Conservation (phyloP, 805 yeast species). For the Wickerhamiella azyma region DNA sequence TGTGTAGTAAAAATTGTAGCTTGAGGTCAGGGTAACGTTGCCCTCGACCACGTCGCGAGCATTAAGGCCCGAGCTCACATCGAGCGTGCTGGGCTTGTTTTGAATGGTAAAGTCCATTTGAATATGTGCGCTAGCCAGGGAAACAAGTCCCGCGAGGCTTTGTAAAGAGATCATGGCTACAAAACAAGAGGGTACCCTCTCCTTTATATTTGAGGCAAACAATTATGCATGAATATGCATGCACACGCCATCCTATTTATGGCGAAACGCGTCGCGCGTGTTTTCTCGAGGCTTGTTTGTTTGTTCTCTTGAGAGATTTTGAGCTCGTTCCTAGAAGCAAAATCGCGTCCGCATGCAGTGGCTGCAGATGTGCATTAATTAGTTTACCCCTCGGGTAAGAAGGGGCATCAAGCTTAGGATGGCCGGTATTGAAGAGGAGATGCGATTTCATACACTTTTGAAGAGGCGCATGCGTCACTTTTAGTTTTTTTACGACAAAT, state of each 20-base stretch:
- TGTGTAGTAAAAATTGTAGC: slow-evolving; percentile 27
- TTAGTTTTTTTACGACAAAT: too few relatives aligned
- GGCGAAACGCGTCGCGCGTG: not conserved
- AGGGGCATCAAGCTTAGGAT: not conserved
- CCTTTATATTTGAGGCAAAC: not conserved
- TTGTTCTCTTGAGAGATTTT: too few relatives aligned
- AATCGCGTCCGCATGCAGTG: not conserved
- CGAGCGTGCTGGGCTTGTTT: not conserved
- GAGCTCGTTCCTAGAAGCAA: too few relatives aligned
- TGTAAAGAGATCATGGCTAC: not conserved
- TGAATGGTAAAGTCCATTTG: slow-evolving; percentile 5
- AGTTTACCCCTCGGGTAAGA: not conserved
- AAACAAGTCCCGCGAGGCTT: not conserved
- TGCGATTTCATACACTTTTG: too few relatives aligned
- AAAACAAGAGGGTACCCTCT: too few relatives aligned
- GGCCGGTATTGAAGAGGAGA: not conserved
- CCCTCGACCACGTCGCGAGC: slow-evolving; percentile 7
- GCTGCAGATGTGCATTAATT: not conserved
- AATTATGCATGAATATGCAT: not conserved
- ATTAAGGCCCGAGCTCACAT: not conserved
- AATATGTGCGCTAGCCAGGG: slow-evolving; percentile 4
- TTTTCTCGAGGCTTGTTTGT: too few relatives aligned
- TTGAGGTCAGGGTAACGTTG: slow-evolving; percentile 17
- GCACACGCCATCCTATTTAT: not conserved
- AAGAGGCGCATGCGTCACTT: too few relatives aligned